Base-by-base conservation (phyloP, 2,329 filamentous ascomycete genomes). In the Geosmithia morbida region DNA sequence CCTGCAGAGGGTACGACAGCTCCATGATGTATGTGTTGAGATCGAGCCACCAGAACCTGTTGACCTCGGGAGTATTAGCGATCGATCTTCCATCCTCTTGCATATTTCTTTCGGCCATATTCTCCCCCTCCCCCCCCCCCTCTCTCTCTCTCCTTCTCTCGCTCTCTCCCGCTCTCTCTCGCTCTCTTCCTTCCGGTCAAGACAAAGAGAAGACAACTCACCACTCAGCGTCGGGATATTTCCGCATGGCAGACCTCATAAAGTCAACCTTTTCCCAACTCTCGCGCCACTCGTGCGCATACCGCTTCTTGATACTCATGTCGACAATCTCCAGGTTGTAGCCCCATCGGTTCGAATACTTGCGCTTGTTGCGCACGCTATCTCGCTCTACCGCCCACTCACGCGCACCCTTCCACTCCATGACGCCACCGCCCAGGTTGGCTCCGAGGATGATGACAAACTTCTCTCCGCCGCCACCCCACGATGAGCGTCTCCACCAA, bases 261-360 rank as follows among this genome's bases (percentile, higher is more conserved):
- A 87, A 87, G 62, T 98, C 92, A 51, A 96, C 89, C 71, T 97
- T 98, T 67, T 98, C 92, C 92, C 92, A 98, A 63, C 90, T 94
- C 67, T 98, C 92, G 58, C 92, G 79, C 92, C 92, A 98, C 66
- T 98, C 92, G 66, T 98, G 92, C 26, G 92, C 90, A 62, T 98
- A 98, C 54, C 89, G 81, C 69, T 96, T 97, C 75, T 96, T 95
- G 47, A 89, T 95, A 68, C 88, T 90, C 89, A 98, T 94, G 63
- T 98, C 94, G 54, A 94, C 87, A 59, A 97, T 84, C 63, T 98
- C 92, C 49, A 98, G 70, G 51, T 96, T 85, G 62, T 98, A 97
- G 14, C 92, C 92, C 89, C 92, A 97, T 61, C 75, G 76, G 33
- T 78, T 74, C 2, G 81, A 83, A 60, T 98, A 98, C 58, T 83